Evolutionary conservation across 495 filamentous ascomycete genomes (phyloP).

Genomic region (Bacidia rubella): DNA sequence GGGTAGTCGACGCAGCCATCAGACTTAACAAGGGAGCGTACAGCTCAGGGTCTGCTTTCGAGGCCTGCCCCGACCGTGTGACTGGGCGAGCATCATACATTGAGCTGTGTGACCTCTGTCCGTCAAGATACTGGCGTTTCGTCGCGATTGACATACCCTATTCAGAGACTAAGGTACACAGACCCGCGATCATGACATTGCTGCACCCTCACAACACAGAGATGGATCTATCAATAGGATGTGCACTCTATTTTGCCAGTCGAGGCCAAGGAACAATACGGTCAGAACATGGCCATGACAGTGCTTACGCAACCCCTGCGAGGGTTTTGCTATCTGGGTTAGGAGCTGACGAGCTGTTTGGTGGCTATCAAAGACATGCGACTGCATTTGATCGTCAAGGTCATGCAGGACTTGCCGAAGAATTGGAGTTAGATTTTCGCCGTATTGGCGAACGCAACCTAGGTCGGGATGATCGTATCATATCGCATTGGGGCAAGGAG

Average conservation of each 20-base stretch:
- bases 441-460: conserved; percentile 87
- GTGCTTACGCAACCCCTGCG: conserved; percentile 52
- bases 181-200: conserved; percentile 52
- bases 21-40: conserved; percentile 17
- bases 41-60: conserved; percentile 39
- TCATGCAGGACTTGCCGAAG: conserved; percentile 58
- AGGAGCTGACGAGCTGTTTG: conserved; percentile 92
- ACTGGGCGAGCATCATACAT: conserved; percentile 65
- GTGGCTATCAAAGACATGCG: conserved; percentile 76
- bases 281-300: background rate
- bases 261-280: conserved; percentile 51
- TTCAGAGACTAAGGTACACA: conserved; percentile 55
- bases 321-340: conserved; percentile 84
- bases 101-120: conserved; percentile 62
- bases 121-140: conserved; percentile 64
- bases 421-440: conserved; percentile 75
- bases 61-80: conserved; percentile 75
- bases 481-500: conserved; percentile 82
- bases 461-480: conserved; percentile 83
- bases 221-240: conserved; percentile 96
- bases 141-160: conserved; percentile 75
- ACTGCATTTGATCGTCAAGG: conserved; percentile 56
- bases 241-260: conserved; percentile 85
- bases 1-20: conserved; percentile 42
- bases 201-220: conserved; percentile 92